Evolutionary conservation across 2,329 filamentous ascomycete genomes (phyloP).

Genomic region (Fusarium tupiense): DNA sequence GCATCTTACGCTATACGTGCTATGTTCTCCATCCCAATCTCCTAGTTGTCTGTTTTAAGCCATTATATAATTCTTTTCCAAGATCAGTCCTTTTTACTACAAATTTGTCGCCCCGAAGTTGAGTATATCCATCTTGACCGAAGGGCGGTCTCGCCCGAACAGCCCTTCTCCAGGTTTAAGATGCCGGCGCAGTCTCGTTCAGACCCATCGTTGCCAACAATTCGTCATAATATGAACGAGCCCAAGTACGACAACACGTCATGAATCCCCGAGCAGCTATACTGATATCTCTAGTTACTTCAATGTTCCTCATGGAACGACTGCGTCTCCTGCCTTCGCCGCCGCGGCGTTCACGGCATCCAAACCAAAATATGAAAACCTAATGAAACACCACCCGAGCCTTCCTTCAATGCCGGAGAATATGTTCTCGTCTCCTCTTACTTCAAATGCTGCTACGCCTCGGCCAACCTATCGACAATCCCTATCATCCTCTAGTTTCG

Average conservation of each 20-base stretch:
- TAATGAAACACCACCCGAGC: slow-evolving; percentile 31
- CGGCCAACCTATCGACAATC: neutral
- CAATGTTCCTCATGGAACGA: slow-evolving; percentile 38
- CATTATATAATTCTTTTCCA: neutral
- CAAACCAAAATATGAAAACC: slow-evolving; percentile 6
- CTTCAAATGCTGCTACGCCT: slow-evolving; percentile 8
- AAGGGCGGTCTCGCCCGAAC: neutral
- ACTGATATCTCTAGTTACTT: slow-evolving; percentile 45
- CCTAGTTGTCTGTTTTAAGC: neutral
- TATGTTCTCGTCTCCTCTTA: neutral
- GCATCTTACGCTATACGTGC: neutral
- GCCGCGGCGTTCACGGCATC: slow-evolving; percentile 1
- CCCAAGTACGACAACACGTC: slow-evolving; percentile 32
- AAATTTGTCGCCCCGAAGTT: neutral
- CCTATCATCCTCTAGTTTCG: slow-evolving; percentile 35
- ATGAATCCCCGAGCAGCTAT: rapidly evolving
- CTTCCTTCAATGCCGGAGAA: slow-evolving; percentile 26
- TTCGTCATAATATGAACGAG: slow-evolving; percentile 23
- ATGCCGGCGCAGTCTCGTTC: slow-evolving; percentile 37
- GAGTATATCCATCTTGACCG: neutral
- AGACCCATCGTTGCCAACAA: slow-evolving; percentile 14
- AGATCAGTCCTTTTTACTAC: rapidly evolving
- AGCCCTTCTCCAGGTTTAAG: neutral
- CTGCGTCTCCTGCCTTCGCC: slow-evolving; percentile 29
- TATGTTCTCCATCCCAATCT: neutral